Evolutionary conservation across 208 protist species (phyloP), one percentile per base, ranked within the genome.

Genomic region (Crithidia mellificae): DNA sequence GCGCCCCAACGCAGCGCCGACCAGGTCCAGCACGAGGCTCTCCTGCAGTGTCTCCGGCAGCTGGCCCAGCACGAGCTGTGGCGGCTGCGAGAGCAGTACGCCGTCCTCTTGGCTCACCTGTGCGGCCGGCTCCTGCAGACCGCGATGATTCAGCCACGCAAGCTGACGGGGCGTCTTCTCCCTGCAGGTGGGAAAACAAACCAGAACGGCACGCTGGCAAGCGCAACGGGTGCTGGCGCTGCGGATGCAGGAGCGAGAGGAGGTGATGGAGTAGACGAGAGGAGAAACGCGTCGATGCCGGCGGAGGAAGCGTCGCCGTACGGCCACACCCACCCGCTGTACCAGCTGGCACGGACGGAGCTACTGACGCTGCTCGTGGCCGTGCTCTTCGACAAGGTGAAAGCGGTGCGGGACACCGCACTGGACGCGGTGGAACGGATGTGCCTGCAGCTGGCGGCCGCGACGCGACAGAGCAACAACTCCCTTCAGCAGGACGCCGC

Each of bases 311-410:
- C 44, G 27, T 44, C 62, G 12, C 58, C 44, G 19, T 75, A 58
- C 43, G 70, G 54, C 0, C 70, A 68, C 70, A 77, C 64, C 15
- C 74, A 85, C 55, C 77, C 81, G 15, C 72, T 90, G 9, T 84
- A 84, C 49, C 78, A 71, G n/a, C 78, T 93, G 12, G 84, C 81
- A 12, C 74, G 80, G 25, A 77, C 85, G 41, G 70, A 87, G 67
- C 76, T 95, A 36, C 76, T 95, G 34, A 81, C 78, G 43, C 50
- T 93, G 51, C 68, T 92, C 0, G 87, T 93, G 17, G 69, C 80
- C 24, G 74, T 82, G 27, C 66, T 95, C 19, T 95, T 95, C 63
- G 90, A 95, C 68, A 92, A 90, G 63, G 87, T 85, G 32, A 85
- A 83, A 54, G 84, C 82, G 0, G 85, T 92, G 25, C 85, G 89